Conservation (phyloP, 2,329 filamentous ascomycete genomes). For the Venturia pyrina region DNA sequence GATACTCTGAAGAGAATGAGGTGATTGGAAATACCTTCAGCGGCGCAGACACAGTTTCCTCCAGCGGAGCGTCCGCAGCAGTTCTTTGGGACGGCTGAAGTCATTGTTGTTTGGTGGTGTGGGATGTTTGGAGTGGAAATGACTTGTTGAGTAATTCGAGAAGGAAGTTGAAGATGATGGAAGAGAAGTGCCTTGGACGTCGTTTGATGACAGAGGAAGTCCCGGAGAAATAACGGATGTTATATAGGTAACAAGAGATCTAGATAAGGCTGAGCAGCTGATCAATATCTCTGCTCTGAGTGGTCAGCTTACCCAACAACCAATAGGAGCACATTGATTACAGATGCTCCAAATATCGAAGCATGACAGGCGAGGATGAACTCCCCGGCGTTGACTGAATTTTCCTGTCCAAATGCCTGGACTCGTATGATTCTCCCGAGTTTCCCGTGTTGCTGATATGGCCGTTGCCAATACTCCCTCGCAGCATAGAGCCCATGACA, state of each 20-base stretch:
- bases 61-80: constrained; percentile 12
- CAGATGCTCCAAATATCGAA: background rate
- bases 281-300: background rate
- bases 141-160: too few species aligned
- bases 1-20: constrained; percentile 19
- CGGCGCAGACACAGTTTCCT: constrained; percentile 11
- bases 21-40: constrained; percentile 16
- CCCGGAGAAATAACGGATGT: background rate
- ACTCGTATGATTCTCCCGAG: too few species aligned
- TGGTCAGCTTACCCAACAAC: background rate
- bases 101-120: background rate
- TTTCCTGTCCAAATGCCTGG: background rate
- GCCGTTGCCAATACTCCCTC: background rate
- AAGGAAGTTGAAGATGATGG: background rate
- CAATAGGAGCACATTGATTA: background rate
- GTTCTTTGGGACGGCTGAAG: constrained; percentile 8
- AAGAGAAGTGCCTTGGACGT: background rate
- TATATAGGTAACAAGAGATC: background rate
- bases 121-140: background rate
- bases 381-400: too few species aligned
- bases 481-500: background rate
- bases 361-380: background rate
- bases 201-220: background rate
- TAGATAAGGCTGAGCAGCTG: background rate
- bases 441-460: too few species aligned